Evolutionary conservation across 768 basidiomycete genomes (phyloP), one percentile per base, ranked within the genome.

Genomic region (Boletus barrowsii): DNA sequence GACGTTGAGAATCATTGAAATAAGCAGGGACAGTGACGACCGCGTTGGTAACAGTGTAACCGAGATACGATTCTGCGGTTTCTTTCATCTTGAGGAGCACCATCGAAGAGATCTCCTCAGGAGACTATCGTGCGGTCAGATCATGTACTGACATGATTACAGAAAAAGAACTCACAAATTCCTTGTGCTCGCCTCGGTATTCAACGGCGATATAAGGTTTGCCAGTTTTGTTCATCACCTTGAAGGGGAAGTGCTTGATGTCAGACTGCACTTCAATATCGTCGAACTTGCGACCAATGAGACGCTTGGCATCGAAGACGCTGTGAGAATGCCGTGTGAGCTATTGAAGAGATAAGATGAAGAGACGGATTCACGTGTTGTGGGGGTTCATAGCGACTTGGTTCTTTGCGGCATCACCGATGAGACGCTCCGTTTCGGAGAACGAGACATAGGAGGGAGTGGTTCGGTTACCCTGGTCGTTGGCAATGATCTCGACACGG

Each of bases 331-430:
- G 50, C 29, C 13, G 53, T 32, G 29, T 70, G 26, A 62, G 37
- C 10, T 2, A 18, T 0, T 11, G 10, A 41, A 44, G 20, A 32
- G 39, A 49, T 3, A 48, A 50, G 30, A 54, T 47, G 37, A 37
- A 36, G 2, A 18, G 7, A 9, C 41, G 4, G 7, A 26, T 75
- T 49, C 69, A 83, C 84, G 89, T 91, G 77, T 96, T 93, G 75
- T 86, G 82, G 53, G 94, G 95, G 83, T 98, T 98, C 93, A 97
- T 95, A 55, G 94, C 94, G 74, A 92, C 91, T 67, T 95, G 93
- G 76, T 98, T 98, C 80, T 98, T 98, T 51, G 96, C 96, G 63
- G 96, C 96, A 81, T 98, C 96, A 67, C 95, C 96, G 70, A 98
- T 98, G 63, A 98, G 83, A 79, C 96, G 94, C 81, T 98, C 96